Evolutionary conservation across 2,329 filamentous ascomycete genomes (phyloP), one percentile per base, ranked within the genome.

Genomic region (Hypoxylon sp.): DNA sequence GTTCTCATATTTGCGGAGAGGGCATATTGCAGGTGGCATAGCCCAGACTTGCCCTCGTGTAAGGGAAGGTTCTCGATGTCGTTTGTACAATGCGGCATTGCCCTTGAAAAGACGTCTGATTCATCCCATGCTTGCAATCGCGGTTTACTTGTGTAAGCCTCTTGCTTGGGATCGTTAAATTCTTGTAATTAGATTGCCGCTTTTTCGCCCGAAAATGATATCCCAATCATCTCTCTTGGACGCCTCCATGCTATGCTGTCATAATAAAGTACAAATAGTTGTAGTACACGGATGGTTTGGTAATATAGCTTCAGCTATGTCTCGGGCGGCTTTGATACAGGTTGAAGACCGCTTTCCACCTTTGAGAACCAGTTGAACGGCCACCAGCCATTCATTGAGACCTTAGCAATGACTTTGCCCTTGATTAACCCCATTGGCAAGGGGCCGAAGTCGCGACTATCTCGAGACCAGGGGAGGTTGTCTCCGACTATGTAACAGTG

Each of bases 401-500:
- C 72, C 67, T 80, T 87, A 67, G 85, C 90, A 38, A 95, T 80
- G 2, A 96, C 89, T 77, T 97, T 98, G 48, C 93, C 93, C 72
- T 86, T 89, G 45, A 99, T 87, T 68, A 99, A 81, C 1, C 88
- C 95, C 74, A 99, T 81, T 0, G 96, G 96, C 26, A 99, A 77
- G 0, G 96, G 93, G 0, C 96, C 96, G 80, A 91, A 97, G 40
- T 89, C 83, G 66, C 96, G 88, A 44, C 93, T 97, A 81, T 99
- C 96, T 69, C 93, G 83, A 22, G 93, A 97, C 73, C 87, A 91
- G 2, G 88, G 84, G 65, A 97, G 75, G 78, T 98, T 98, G 78
- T 99, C 96, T 2, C 96, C 96, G 2, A 89, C 87, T 5, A 97
- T 82, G 88, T 93, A 98, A 73, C 93, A 96, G 82, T 99, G 96